These are phyloP conservation scores for Aspergillus pseudoglaucus DNA, from an alignment of 2,329 filamentous ascomycete species.

Conservation along the genomic window DNA sequence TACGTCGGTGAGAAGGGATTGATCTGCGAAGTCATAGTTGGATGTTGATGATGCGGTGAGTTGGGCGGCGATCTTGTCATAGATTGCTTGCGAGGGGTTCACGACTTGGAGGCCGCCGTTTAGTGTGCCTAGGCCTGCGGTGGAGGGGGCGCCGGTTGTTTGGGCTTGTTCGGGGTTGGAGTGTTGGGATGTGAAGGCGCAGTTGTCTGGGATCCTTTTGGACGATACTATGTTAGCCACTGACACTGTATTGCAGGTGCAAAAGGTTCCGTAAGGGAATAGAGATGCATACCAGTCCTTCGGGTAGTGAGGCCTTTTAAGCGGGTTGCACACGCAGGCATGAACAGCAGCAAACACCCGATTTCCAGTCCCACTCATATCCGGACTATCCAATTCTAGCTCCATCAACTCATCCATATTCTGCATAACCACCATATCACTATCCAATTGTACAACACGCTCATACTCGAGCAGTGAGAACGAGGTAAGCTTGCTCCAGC, in stretches of 20 bases:
- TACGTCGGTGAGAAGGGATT: constrained; percentile 41
- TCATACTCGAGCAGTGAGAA: constrained; percentile 72
- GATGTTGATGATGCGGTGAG: no score
- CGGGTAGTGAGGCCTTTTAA: constrained; percentile 73
- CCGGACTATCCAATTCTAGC: constrained; percentile 60
- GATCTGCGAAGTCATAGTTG: neutral
- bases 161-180: constrained; percentile 46
- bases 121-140: constrained; percentile 50
- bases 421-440: constrained; percentile 73
- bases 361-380: constrained; percentile 45
- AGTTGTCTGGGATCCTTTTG: constrained; percentile 54
- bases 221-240: no score
- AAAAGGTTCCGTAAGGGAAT: no score
- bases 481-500: constrained; percentile 78
- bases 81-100: constrained; percentile 49
- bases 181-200: constrained; percentile 57
- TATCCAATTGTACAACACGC: constrained; percentile 76
- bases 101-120: constrained; percentile 58
- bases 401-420: constrained; percentile 95
- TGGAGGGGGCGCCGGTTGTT: constrained; percentile 42
- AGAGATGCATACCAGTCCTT: constrained; percentile 55
- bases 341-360: constrained; percentile 76
- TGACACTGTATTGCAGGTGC: no score
- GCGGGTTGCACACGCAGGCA: constrained; percentile 80
- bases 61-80: constrained; percentile 15